Evolutionary conservation across 345 rosid species (phyloP).

Genomic region (Eucalyptus tenuipes): DNA sequence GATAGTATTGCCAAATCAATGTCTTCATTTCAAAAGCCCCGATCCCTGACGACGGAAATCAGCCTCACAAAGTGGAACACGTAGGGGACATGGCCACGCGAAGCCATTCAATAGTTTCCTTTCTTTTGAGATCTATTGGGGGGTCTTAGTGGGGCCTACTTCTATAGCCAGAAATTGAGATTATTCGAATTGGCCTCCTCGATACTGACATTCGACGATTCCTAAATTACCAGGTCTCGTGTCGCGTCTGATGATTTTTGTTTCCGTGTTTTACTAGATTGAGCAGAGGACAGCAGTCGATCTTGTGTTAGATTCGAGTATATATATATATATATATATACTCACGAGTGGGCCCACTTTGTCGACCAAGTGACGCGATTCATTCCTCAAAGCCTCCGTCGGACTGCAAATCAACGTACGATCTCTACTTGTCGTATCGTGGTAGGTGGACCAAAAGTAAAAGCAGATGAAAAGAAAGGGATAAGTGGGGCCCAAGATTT

Average conservation of each 20-base stretch:
- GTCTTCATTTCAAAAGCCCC: background rate
- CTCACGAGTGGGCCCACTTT: background rate
- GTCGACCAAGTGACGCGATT: background rate
- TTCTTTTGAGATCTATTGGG: background rate
- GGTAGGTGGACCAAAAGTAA: background rate
- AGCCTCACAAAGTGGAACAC: background rate
- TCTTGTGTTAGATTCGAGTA: background rate
- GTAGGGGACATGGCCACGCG: background rate
- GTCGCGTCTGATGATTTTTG: background rate
- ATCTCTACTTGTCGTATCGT: background rate
- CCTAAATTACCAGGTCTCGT: background rate
- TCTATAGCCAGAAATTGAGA: background rate
- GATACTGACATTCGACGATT: background rate
- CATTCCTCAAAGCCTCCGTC: background rate
- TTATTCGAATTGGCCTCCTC: background rate
- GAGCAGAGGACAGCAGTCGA: background rate
- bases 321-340: background rate
- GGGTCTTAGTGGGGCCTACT: background rate
- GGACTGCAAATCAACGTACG: background rate
- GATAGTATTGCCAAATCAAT: fast-evolving
- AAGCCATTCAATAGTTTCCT: background rate
- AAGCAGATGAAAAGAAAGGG: background rate
- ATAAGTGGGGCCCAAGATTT: background rate
- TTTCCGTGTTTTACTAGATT: background rate
- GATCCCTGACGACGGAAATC: background rate